A percentile compares a stretch with the other conserved stretches of the same genome.
These are phyloP conservation scores for Madurella fahalii DNA, from an alignment of 2,329 filamentous ascomycete species.

Conservation along the genomic window DNA sequence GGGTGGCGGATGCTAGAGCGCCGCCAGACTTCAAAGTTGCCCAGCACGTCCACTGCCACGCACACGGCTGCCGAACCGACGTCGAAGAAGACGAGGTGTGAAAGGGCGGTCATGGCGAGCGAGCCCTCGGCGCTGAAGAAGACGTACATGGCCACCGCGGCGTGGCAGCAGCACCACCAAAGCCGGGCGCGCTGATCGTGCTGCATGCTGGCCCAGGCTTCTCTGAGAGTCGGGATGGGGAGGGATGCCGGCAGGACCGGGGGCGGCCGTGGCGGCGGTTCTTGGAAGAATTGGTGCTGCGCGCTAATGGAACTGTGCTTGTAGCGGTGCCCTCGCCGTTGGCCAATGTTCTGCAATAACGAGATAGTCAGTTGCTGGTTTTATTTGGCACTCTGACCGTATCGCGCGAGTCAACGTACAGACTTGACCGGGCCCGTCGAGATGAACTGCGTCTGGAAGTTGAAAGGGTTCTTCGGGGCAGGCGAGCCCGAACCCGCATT, in stretches of 20 bases:
- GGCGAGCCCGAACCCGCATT: constrained; percentile 24
- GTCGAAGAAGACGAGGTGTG: constrained; percentile 92
- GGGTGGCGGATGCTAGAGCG: constrained; percentile 88
- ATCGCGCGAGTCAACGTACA: constrained; percentile 42
- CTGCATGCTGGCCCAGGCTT: constrained; percentile 88
- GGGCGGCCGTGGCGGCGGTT: constrained; percentile 79
- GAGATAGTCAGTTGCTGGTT: background rate
- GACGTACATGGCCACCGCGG: constrained; percentile 75
- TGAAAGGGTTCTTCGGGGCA: constrained; percentile 69
- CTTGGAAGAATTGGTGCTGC: constrained; percentile 90
- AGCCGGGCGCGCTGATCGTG: constrained; percentile 77
- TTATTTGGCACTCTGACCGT: background rate
- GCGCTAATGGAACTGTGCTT: constrained; percentile 91
- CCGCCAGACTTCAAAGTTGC: constrained; percentile 98
- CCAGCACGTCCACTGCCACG: constrained; percentile 85
- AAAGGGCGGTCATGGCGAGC: constrained; percentile 85
- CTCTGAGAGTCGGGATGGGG: constrained; percentile 81
- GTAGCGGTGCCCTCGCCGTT: constrained; percentile 93
- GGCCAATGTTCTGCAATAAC: constrained; percentile 72
- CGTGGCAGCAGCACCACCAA: constrained; percentile 87
- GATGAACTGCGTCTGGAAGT: constrained; percentile 82
- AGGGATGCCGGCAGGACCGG: constrained; percentile 87
- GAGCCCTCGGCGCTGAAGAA: constrained; percentile 83
- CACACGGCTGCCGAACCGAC: constrained; percentile 88
- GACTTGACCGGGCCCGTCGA: constrained; percentile 74